Evolutionary conservation across 2,329 filamentous ascomycete genomes (phyloP), one percentile per base, ranked within the genome.

Genomic region (Apiospora pterosperma): DNA sequence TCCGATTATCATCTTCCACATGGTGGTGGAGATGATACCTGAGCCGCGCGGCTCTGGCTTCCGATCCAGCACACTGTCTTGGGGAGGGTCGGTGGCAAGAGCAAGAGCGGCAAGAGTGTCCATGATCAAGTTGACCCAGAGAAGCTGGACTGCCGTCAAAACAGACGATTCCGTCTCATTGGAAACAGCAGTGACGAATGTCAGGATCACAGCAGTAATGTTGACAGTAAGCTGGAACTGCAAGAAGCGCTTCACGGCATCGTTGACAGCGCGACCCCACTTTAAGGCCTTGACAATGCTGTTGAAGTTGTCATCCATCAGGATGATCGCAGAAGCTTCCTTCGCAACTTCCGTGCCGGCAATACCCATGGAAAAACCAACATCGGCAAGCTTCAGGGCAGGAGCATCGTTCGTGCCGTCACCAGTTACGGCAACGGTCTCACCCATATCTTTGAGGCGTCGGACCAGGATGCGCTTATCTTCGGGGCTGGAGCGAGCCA

Each of bases 1-100:
- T 2, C 94, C 95, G 55, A 97, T 85, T 67, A 98, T 97, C 95
- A 98, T 98, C 84, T 98, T 98, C 95, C 95, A 97, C 95, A 98
- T 98, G 21, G 91, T 94, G 38, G 90, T 82, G 1, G 93, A 96
- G 71, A 98, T 96, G 67, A 88, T 87, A 48, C 83, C 81, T 4
- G 84, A 76, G 28, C 82, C 83, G 72, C 84, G 85, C 65, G 78
- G 82, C 72, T 88, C 86, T 1, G 86, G 86, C 77, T 92, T 93
- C 64, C 93, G 88, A 70, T 97, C 82, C 61, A 97, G 81, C 31
- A 97, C 90, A 69, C 88, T 91, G 62, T 91, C 89, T 14, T 91
- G 91, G 0, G 93, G 93, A n/a, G 93, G 92, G 75, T 97, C 93
- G 1, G 93, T 97, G 1, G 93, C 93, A 62, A 97, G 85, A 10